Percentiles rank a stretch among this genome's conserved stretches.
phyloP scores from a whole-genome alignment of 345 rosid genomes.

The Orychophragmus violaceus region DNA sequence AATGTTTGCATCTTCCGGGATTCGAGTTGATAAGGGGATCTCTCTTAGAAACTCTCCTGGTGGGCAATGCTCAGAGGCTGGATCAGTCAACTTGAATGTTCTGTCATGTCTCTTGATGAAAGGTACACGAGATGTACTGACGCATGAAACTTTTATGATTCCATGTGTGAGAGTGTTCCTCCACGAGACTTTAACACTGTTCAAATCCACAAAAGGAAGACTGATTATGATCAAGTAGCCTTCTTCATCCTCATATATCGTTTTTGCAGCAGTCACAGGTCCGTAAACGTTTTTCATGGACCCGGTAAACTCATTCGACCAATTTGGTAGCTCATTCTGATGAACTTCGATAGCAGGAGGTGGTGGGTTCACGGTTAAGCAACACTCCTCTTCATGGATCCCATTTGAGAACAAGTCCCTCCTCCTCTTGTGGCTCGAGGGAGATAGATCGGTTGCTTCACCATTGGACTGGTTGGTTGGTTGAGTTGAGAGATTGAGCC shows the following conservation, averaged over 20 bases:
- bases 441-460: constrained; percentile 62
- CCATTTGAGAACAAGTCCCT: constrained; percentile 70
- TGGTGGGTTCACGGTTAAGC: constrained; percentile 41
- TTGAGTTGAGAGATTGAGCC: constrained; percentile 75
- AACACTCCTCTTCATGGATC: constrained; percentile 49
- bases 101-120: constrained; percentile 80
- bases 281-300: constrained; percentile 73
- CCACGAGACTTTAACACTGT: constrained; percentile 94
- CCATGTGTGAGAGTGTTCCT: constrained; percentile 79
- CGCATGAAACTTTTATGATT: constrained; percentile 75
- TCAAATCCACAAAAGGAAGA: constrained; percentile 87
- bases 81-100: constrained; percentile 91
- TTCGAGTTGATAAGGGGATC: constrained; percentile 72
- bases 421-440: constrained; percentile 65
- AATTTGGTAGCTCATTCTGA: constrained; percentile 47
- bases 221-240: constrained; percentile 79
- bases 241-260: constrained; percentile 82
- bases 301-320: constrained; percentile 80
- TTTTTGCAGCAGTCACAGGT: constrained; percentile 93
- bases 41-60: constrained; percentile 96
- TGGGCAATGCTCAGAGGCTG: constrained; percentile 91
- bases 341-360: constrained; percentile 51
- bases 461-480: constrained; percentile 55
- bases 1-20: constrained; percentile 91
- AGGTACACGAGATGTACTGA: constrained; percentile 71